These are phyloP conservation scores for Planoprotostelium fungivorum DNA, from an alignment of 78 protist genomes.

Conservation along the genomic window DNA sequence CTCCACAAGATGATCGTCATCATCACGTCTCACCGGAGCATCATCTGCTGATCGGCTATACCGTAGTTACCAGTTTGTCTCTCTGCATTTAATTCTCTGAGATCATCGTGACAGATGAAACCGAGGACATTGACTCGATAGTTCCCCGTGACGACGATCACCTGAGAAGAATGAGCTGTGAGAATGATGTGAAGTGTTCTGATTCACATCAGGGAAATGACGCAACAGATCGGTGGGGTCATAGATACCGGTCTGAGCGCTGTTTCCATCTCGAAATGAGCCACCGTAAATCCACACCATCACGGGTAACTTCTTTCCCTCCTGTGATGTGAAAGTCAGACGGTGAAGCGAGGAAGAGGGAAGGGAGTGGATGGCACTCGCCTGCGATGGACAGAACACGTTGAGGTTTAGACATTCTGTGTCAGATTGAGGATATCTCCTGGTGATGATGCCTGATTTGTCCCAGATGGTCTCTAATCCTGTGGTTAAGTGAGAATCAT, in stretches of 20 bases:
- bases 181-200: background rate
- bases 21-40: background rate
- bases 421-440: background rate
- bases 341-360: too few relatives aligned
- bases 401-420: background rate
- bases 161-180: background rate
- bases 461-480: background rate
- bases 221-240: background rate
- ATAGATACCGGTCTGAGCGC: background rate
- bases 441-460: background rate
- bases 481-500: too few relatives aligned
- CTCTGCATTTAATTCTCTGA: background rate
- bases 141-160: conserved; percentile 25
- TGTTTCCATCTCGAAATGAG: background rate
- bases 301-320: background rate
- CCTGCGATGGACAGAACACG: background rate
- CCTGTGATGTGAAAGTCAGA: background rate
- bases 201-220: background rate
- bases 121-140: conserved; percentile 48
- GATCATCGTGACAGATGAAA: background rate
- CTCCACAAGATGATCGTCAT: background rate
- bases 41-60: background rate
- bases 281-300: background rate
- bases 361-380: too few relatives aligned
- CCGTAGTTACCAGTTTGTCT: background rate